Conservation (phyloP, 495 filamentous ascomycete species). For the Hamigera avellanea region DNA sequence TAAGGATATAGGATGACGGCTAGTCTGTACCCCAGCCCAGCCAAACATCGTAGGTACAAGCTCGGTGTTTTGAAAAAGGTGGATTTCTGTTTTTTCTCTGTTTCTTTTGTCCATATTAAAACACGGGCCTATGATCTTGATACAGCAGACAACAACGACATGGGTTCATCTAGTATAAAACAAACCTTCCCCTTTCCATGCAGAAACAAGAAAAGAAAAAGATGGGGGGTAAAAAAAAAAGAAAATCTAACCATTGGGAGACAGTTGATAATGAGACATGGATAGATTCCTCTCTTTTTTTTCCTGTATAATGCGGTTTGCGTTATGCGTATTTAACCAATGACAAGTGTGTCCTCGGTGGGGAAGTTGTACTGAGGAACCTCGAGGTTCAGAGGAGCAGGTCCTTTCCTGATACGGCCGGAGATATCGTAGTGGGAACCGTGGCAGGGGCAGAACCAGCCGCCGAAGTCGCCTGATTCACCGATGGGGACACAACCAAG, state of each 20-base stretch:
- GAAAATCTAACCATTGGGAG: constrained; percentile 6
- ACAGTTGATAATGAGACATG: not conserved
- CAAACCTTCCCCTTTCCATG: not conserved
- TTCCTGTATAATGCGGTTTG: constrained; percentile 2
- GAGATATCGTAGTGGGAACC: constrained; percentile 99
- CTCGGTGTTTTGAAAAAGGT: constrained; percentile 6
- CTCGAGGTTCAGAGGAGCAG: constrained; percentile 94
- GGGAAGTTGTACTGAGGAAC: constrained; percentile 82
- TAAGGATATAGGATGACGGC: too few relatives aligned
- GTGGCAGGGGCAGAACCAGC: constrained; percentile 99
- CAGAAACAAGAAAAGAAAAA: constrained; percentile 11
- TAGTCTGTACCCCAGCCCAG: too few relatives aligned
- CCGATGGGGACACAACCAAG: constrained; percentile 98
- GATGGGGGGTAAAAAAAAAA: constrained; percentile 5
- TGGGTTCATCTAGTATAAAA: constrained; percentile 26
- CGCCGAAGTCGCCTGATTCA: constrained; percentile 94
- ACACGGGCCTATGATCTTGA: constrained; percentile 35
- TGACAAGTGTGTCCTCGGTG: constrained; percentile 64
- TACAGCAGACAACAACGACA: constrained; percentile 18
- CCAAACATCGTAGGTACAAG: too few relatives aligned
- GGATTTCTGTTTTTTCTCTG: too few relatives aligned
- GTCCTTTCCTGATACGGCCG: constrained; percentile 89
- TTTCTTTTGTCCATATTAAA: constrained; percentile 40
- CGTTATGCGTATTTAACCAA: constrained; percentile 51
- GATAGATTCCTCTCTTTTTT: constrained; percentile 3